Evolutionary conservation across 345 rosid species (phyloP).

Genomic region (Combretum micranthum): DNA sequence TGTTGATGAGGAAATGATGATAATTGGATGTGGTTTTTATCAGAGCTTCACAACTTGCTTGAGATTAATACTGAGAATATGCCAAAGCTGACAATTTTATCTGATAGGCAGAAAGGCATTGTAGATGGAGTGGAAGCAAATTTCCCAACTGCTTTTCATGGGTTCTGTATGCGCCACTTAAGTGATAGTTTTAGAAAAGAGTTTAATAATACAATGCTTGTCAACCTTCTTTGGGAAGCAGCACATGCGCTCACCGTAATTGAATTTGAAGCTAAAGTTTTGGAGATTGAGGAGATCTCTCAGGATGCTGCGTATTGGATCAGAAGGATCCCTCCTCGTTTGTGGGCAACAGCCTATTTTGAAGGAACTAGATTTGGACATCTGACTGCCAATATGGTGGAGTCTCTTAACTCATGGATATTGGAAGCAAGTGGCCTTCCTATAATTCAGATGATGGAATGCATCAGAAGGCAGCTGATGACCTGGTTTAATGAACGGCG

Average conservation of each 20-base stretch:
- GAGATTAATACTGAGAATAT: conserved; percentile 94
- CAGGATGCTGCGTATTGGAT: conserved; percentile 97
- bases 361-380: conserved; percentile 94
- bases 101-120: conserved; percentile 82
- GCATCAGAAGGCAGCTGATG: conserved; percentile 96
- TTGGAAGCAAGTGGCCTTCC: conserved; percentile 96
- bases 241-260: conserved; percentile 86
- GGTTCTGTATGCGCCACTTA: conserved; percentile 93
- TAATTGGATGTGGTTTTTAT: conserved; percentile 99
- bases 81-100: conserved; percentile 93
- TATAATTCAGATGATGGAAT: conserved; percentile 97
- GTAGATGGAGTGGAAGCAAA: conserved; percentile 90
- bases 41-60: conserved; percentile 83
- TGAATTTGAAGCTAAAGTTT: conserved; percentile 82
- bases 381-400: conserved; percentile 78
- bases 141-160: conserved; percentile 92
- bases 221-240: conserved; percentile 90
- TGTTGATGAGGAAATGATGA: conserved; percentile 94
- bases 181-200: conserved; percentile 93
- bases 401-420: conserved; percentile 83
- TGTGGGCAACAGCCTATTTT: conserved; percentile 96
- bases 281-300: conserved; percentile 86
- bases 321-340: conserved; percentile 77
- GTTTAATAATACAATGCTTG: conserved; percentile 87
- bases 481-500: conserved; percentile 96